Evolutionary conservation across 140 eudicot genomes (phyloP).

Genomic region (Bidens hawaiensis): DNA sequence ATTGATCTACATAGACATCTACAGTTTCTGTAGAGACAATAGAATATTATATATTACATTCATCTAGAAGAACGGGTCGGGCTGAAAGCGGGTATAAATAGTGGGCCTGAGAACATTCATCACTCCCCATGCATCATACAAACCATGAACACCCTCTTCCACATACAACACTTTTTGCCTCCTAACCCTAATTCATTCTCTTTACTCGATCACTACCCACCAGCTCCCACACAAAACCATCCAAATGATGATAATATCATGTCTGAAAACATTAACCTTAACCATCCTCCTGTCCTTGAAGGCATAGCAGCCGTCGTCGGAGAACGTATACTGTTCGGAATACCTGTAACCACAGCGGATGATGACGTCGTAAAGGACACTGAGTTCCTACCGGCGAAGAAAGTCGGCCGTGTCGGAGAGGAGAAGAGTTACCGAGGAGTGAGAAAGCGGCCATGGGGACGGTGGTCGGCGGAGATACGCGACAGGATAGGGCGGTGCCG

Average conservation of each 20-base stretch:
- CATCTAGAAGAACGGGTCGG: conserved; percentile 16
- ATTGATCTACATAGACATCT: no score
- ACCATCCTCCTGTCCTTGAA: conserved; percentile 51
- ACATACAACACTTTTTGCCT: conserved; percentile 27
- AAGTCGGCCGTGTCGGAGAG: no score
- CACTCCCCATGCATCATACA: conserved; percentile 34
- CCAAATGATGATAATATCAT: conserved; percentile 3
- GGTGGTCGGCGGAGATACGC: conserved; percentile 86
- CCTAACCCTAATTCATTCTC: not conserved
- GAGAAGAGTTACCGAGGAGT: conserved; percentile 65
- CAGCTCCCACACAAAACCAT: conserved; percentile 8
- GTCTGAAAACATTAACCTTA: not conserved
- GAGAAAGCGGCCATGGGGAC: conserved; percentile 79
- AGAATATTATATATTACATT: not conserved
- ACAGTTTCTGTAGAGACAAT: no score
- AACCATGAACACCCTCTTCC: conserved; percentile 25
- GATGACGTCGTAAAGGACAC: not conserved
- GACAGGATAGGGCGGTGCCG: conserved; percentile 78
- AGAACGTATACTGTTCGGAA: conserved; percentile 51
- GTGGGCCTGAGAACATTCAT: conserved; percentile 5
- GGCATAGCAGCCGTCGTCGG: conserved; percentile 88
- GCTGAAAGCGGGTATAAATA: conserved; percentile 31
- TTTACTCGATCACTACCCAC: no score
- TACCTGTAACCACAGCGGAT: not conserved
- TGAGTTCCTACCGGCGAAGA: not conserved